Base-by-base conservation (phyloP, 805 yeast genomes). In the Cyberlindnera xishuangbannaensis region DNA sequence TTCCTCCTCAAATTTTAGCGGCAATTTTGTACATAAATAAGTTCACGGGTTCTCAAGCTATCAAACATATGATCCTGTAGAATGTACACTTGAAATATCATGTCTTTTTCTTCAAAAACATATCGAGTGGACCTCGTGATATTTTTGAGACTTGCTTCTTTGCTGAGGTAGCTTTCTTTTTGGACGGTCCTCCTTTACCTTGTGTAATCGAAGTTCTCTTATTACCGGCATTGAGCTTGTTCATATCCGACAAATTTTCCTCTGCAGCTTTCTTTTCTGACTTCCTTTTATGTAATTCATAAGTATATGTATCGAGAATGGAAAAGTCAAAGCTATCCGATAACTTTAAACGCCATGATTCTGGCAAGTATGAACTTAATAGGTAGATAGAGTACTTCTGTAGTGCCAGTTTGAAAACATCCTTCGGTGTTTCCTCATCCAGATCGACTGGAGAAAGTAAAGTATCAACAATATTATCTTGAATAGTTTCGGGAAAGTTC, bases 101-200 rank as follows among this genome's bases (percentile, higher is more conserved):
- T n/a, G n/a, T n/a, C 30, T 57, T 60, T 42, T 61, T 71, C 43
- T 67, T 73, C 54, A 47, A 81, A 44, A 82, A 78, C 33, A 73
- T 70, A 49, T 82, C 90, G 18, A 82, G 58, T 2, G 86, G 84
- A 1, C 92, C 87, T 44, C 63, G 72, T 1, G 80, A 80, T 2
- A 64, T 62, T 1, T 73, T 73, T 3, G 74, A 75, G 38, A 64
- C 66, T 18, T 55, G 28, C 55, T 58, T 47, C 59, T 66, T 58
- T 1, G 46, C 45, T 4, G 49, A 38, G 8, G 52, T 35, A 13
- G 58, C 44, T 30, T 47, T 49, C 30, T 36, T 47, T 52, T 33
- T 55, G 44, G 27, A 40, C 34, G 18, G 55, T 33, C 27, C 58
- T 45, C 22, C 53, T 52, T 24, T 41, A 37, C 26, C 41, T 25